Conservation (phyloP, 352 stramenopile genomes). For the Plasmopara viticola region DNA sequence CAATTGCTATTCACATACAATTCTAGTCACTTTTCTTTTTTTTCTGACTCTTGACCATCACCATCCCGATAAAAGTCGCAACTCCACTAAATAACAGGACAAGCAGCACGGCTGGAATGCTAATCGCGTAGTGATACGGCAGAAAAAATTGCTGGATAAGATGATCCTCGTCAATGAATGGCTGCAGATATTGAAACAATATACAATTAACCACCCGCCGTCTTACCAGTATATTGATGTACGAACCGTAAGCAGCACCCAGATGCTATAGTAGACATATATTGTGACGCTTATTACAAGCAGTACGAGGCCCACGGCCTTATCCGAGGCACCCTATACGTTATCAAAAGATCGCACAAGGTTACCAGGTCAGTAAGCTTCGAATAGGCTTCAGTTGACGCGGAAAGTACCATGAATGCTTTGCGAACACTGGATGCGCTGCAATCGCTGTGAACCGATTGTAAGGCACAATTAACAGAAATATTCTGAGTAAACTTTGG, state of each 20-base stretch:
- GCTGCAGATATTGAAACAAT: conserved; percentile 30
- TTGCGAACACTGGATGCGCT: too few species aligned
- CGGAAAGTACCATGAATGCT: background rate
- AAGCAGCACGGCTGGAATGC: conserved; percentile 77
- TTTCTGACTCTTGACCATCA: conserved; percentile 85
- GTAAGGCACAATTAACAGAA: too few species aligned
- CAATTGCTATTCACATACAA: conserved; percentile 8
- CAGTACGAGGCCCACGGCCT: conserved; percentile 67
- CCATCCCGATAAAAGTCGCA: conserved; percentile 82
- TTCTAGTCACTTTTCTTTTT: conserved; percentile 55
- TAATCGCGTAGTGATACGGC: conserved; percentile 86
- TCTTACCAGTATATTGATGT: background rate
- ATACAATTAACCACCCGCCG: background rate
- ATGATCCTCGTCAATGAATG: conserved; percentile 81
- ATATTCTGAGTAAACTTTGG: too few species aligned
- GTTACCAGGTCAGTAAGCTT: background rate
- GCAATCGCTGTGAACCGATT: too few species aligned
- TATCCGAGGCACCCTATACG: conserved; percentile 60
- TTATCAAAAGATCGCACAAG: background rate
- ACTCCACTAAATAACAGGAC: conserved; percentile 81
- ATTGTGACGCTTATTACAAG: conserved; percentile 74
- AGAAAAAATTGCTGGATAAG: conserved; percentile 79
- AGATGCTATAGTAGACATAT: conserved; percentile 90
- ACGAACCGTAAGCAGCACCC: conserved; percentile 85
- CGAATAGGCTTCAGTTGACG: too few species aligned